Evolutionary conservation across 2,329 filamentous ascomycete species (phyloP).

Genomic region (Xylaria sp.): DNA sequence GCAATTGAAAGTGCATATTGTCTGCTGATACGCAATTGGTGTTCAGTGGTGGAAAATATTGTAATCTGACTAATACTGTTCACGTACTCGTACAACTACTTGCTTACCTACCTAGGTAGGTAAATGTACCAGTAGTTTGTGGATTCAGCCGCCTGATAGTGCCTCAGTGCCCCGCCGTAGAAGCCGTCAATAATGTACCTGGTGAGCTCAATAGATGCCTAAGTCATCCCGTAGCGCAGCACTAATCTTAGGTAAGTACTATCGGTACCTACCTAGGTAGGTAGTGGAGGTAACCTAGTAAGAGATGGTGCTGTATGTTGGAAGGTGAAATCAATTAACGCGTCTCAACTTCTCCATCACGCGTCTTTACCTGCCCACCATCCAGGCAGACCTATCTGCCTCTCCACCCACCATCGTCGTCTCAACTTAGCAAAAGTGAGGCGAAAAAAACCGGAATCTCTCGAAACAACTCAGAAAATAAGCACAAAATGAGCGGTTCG

Average conservation of each 20-base stretch:
- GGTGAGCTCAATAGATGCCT: too few relatives aligned
- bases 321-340: constrained; percentile 31
- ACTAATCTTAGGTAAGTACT: too few relatives aligned
- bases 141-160: not conserved
- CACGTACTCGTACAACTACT: too few relatives aligned
- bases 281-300: too few relatives aligned
- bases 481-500: constrained; percentile 29
- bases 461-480: too few relatives aligned
- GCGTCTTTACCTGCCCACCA: constrained; percentile 30
- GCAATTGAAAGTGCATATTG: too few relatives aligned
- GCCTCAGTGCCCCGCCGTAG: not conserved
- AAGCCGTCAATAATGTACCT: too few relatives aligned
- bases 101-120: not conserved
- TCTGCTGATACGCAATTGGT: too few relatives aligned
- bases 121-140: not conserved
- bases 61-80: not conserved
- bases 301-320: too few relatives aligned
- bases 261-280: too few relatives aligned
- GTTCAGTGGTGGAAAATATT: too few relatives aligned
- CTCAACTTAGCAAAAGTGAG: not conserved
- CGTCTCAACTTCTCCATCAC: constrained; percentile 34
- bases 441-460: not conserved
- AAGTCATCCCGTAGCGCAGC: too few relatives aligned
- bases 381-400: not conserved
- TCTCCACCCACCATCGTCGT: constrained; percentile 2